Evolutionary conservation across 108 stramenopile genomes (phyloP).

Genomic region (Thalassiosira profunda): DNA sequence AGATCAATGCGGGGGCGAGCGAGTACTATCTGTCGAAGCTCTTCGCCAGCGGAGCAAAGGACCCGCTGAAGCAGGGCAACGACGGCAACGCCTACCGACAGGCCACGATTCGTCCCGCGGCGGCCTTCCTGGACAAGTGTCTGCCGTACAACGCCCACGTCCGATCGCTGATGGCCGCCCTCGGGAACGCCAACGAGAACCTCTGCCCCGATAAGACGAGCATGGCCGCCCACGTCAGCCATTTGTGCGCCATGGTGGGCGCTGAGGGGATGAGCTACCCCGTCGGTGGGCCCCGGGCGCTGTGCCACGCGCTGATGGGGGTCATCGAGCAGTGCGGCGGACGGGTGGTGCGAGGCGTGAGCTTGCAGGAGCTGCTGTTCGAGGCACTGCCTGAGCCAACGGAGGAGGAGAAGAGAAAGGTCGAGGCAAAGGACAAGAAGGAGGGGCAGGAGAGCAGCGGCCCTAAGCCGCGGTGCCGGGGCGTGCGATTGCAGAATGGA

Average conservation of each 20-base stretch:
- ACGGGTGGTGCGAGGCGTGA: conserved; percentile 62
- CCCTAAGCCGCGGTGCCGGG: conserved; percentile 67
- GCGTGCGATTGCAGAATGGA: conserved; percentile 54
- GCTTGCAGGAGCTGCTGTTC: conserved; percentile 71
- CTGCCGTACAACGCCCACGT: conserved; percentile 81
- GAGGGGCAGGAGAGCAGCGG: conserved; percentile 5
- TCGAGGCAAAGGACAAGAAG: conserved; percentile 2
- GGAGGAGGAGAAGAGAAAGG: conserved; percentile 6
- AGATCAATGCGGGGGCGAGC: conserved; percentile 65
- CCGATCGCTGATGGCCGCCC: conserved; percentile 82
- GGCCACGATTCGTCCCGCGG: conserved; percentile 66
- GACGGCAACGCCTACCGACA: conserved; percentile 60
- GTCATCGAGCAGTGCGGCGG: conserved; percentile 86
- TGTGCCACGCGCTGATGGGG: conserved; percentile 82
- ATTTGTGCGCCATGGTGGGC: conserved; percentile 64
- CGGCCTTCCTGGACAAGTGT: conserved; percentile 70
- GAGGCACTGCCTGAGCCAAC: conserved; percentile 13
- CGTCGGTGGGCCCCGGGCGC: conserved; percentile 83
- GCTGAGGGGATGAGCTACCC: conserved; percentile 89
- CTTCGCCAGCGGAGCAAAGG: conserved; percentile 36
- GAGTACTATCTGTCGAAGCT: conserved; percentile 83
- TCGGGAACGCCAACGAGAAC: conserved; percentile 87
- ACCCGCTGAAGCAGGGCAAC: too few species aligned
- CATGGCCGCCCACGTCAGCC: conserved; percentile 88
- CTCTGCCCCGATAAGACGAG: conserved; percentile 77